Evolutionary conservation across 495 filamentous ascomycete genomes (phyloP), one percentile per base, ranked within the genome.

Genomic region (Penicillium coffeae): DNA sequence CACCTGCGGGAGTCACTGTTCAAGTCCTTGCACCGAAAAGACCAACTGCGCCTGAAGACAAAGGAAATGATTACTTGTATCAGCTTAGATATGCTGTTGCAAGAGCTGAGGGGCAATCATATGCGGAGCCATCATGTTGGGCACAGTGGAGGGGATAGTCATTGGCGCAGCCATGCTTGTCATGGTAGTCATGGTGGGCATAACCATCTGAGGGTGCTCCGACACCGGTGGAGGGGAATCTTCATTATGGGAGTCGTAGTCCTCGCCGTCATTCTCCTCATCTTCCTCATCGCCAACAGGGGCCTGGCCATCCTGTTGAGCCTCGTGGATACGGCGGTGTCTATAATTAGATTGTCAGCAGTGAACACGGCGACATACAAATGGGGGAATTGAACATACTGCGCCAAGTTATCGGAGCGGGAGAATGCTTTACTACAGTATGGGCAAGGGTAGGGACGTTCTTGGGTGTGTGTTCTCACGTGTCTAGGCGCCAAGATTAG

Each of bases 361-460:
- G 38, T 30, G 49, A 13, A 51, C 65, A 9, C 19, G 14, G 8
- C 9, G 40, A 12, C 27, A n/a, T 9, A 42, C 18, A 20, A 8
- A 39, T 3, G n/a, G 9, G 15, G 13, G 18, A 37, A 20, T 13
- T 18, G 37, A 52, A 42, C 89, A 80, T 86, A 95, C 86, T 98
- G 93, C 66, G 93, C 93, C 66, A 98, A 84, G 68, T 98, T 98
- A 74, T 98, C 93, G 58, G 90, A 96, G 62, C 93, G 82, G 38
- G 93, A 96, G 70, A 98, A 98, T 38, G 92, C 93, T 73, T 97
- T 97, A 79, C 85, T 95, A 82, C 93, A 98, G 67, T 94, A 87
- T 60, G 86, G 85, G 79, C 93, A 98, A 58, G 89, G 84, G 70
- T 98, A 98, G 57, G 93, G 93, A 75, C 92, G 86, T 75, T 98